These are phyloP conservation scores for Umbelopsis sp. DNA, from an alignment of 192 early-diverging fungal genomes.

Conservation along the genomic window DNA sequence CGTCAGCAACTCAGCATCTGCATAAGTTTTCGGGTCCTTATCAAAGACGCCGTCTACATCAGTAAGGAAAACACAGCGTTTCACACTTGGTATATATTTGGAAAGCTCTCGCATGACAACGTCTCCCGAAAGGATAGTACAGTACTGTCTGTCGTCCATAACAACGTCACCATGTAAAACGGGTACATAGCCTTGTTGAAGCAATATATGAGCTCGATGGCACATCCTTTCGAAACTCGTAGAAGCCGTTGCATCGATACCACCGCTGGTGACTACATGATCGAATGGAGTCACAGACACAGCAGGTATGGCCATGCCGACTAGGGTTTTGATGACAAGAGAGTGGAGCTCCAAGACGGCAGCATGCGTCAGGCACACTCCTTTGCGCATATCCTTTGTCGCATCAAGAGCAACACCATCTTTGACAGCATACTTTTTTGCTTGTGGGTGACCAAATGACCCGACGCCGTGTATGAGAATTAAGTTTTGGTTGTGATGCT, in stretches of 20 bases:
- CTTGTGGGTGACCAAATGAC: constrained; percentile 45
- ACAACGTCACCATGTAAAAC: constrained; percentile 40
- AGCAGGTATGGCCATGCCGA: constrained; percentile 23
- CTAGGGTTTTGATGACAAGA: constrained; percentile 7
- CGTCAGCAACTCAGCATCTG: not conserved
- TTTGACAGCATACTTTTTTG: constrained; percentile 35
- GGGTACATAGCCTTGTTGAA: constrained; percentile 34
- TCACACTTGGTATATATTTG: not conserved
- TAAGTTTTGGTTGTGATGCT: not conserved
- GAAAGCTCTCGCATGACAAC: constrained; percentile 35
- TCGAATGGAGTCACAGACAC: constrained; percentile 32
- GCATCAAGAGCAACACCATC: constrained; percentile 14
- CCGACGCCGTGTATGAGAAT: constrained; percentile 43
- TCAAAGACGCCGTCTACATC: constrained; percentile 41
- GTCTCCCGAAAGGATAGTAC: constrained; percentile 41
- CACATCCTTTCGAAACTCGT: not conserved
- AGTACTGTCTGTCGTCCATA: constrained; percentile 29
- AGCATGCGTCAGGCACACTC: constrained; percentile 18
- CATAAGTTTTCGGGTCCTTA: constrained; percentile 32
- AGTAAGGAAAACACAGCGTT: constrained; percentile 39
- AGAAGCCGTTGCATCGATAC: not conserved
- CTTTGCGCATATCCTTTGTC: constrained; percentile 17
- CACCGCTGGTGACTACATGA: constrained; percentile 27
- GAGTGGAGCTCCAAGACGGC: constrained; percentile 26
- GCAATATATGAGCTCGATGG: constrained; percentile 5